Base-by-base conservation (phyloP, 768 basidiomycete species). In the Termitomyces sp. region DNA sequence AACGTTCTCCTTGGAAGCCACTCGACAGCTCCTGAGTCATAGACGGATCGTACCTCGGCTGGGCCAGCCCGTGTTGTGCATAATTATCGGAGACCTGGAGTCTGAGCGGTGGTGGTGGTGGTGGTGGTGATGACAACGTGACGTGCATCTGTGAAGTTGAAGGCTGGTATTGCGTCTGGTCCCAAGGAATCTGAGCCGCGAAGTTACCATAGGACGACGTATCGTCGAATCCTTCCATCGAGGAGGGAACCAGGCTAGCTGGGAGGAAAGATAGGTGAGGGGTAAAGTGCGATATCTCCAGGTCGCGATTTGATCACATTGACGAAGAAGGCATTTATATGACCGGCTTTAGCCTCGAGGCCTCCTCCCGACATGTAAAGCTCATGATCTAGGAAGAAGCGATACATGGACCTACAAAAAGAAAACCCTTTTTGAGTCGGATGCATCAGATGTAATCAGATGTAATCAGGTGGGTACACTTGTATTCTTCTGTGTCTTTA, bases 281-380 rank as follows among this genome's bases (percentile, higher is more conserved):
- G 31, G 12, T 12, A 19, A 48, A n/a, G 14, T 8, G 23, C 19
- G 40, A 11, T 25, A 25, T 23, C 34, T 37, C n/a, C 23, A n/a
- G n/a, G 42, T 35, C 41, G 48, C 27, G 56, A 23, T 50, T 5
- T 32, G n/a, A 23, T 17, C 25, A 42, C 29, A 38, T 42, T 14
- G 29, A 50, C 32, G 40, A 35, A 44, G 25, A 23, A 42, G 34
- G 12, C 42, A 25, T 57, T 43, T 57, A 57, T 57, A 57, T 51
- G 44, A n/a, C 31, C 48, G 34, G 23, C 3, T 35, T 16, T 35
- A 12, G 42, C 49, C 25, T 44, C 25, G 48, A 44, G 41, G 49
- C 47, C 29, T 42, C 40, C 12, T 25, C 12, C n/a, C 25, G 37
- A 27, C 16, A 14, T 17, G 41, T 53, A 12, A 41, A 21, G 10